Percentiles rank a stretch among this genome's conserved stretches.
These are phyloP conservation scores for Hirsutella thompsonii DNA, from an alignment of 2,329 filamentous ascomycete species.

Conservation along the genomic window DNA sequence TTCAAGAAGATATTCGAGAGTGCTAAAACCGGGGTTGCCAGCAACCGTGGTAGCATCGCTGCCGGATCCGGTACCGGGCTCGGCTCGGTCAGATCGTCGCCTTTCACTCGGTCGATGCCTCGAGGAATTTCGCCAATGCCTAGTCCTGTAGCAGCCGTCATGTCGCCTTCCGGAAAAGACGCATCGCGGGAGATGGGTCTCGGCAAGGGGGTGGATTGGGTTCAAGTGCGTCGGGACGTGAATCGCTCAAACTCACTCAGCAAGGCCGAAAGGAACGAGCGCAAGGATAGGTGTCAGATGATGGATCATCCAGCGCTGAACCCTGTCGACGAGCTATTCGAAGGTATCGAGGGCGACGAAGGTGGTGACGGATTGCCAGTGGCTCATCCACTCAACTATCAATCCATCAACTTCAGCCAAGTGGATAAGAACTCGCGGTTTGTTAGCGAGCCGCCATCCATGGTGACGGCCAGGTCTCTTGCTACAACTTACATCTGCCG, in stretches of 20 bases:
- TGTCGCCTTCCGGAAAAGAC: conserved; percentile 28
- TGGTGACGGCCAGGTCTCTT: conserved; percentile 68
- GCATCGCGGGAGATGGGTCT: conserved; percentile 60
- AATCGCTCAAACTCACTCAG: conserved; percentile 92
- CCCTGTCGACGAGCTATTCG: conserved; percentile 78
- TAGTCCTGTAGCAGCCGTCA: conserved; percentile 21
- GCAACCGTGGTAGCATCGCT: conserved; percentile 73
- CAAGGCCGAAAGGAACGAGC: conserved; percentile 72
- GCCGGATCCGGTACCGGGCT: conserved; percentile 26
- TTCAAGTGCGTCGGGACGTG: conserved; percentile 91
- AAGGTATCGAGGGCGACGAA: conserved; percentile 80
- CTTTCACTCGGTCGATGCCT: conserved; percentile 27
- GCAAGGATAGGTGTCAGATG: conserved; percentile 85
- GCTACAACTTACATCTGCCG: conserved; percentile 89
- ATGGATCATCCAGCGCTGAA: conserved; percentile 81
- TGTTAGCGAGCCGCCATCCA: conserved; percentile 67
- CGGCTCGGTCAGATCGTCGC: conserved; percentile 26
- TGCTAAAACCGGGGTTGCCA: conserved; percentile 87
- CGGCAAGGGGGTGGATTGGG: conserved; percentile 63
- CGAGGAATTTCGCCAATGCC: conserved; percentile 30
- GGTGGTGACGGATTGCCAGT: conserved; percentile 74
- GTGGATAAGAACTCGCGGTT: conserved; percentile 97
- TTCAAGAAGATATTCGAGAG: conserved; percentile 93
- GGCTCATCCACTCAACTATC: conserved; percentile 70
- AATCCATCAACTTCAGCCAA: conserved; percentile 63